These are phyloP conservation scores for barley (Hordeum vulgare) DNA, from an alignment of 176 grass and related monocot genomes.

Conservation along the genomic window DNA sequence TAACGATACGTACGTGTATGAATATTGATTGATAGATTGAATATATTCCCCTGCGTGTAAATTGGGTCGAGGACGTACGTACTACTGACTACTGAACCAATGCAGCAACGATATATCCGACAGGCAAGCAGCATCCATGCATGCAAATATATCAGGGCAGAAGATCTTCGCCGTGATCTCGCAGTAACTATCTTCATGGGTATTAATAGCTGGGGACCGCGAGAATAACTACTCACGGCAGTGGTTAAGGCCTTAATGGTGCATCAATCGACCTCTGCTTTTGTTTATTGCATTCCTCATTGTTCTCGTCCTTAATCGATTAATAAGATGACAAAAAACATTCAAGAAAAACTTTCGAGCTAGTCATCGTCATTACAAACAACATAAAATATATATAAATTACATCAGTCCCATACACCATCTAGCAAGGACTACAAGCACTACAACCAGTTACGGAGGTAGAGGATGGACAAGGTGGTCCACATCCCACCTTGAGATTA, in stretches of 20 bases:
- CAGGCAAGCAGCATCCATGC: neutral
- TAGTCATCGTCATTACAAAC: no score
- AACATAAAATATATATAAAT: no score
- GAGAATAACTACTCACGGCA: neutral
- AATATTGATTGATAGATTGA: neutral
- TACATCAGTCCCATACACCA: no score
- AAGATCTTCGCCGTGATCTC: conserved; percentile 26
- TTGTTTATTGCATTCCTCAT: neutral
- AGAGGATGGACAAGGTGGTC: no score
- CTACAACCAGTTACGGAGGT: no score
- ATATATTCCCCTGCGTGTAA: neutral
- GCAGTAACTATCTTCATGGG: conserved; percentile 1
- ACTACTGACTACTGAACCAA: neutral
- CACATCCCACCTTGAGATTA: no score
- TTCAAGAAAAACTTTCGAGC: no score
- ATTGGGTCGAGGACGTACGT: neutral
- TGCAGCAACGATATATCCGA: neutral
- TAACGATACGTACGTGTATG: neutral
- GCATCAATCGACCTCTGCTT: neutral
- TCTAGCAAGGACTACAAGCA: no score
- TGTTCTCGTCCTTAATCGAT: no score
- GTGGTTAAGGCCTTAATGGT: neutral
- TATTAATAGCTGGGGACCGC: conserved; percentile 3
- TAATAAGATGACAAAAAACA: no score
- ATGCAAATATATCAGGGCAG: neutral